These are phyloP conservation scores for Termitomyces sp. DNA, from an alignment of 768 basidiomycete species.

Conservation along the genomic window DNA sequence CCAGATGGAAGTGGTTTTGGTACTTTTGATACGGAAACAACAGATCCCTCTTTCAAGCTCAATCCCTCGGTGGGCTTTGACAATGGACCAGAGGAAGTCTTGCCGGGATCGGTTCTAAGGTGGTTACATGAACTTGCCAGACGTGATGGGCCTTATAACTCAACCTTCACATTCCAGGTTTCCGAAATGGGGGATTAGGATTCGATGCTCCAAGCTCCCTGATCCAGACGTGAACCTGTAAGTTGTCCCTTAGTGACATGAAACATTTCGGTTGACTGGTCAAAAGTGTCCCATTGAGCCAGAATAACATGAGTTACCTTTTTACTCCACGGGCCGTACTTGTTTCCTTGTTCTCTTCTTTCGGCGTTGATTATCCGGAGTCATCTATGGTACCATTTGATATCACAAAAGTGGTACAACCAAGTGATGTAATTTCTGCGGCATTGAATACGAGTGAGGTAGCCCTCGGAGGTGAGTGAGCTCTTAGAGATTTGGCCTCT, in stretches of 20 bases:
- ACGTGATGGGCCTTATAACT: not conserved
- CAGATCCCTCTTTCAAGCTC: conserved; percentile 15
- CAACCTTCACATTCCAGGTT: conserved; percentile 19
- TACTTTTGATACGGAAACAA: conserved; percentile 26
- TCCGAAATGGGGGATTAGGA: conserved; percentile 38
- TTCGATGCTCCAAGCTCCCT: conserved; percentile 31
- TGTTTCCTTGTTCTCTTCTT: conserved; percentile 27
- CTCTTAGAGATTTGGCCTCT: not conserved
- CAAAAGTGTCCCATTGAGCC: conserved; percentile 19
- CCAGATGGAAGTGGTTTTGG: conserved; percentile 35
- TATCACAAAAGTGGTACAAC: conserved; percentile 13
- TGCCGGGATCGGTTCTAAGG: conserved; percentile 27
- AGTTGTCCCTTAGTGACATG: conserved; percentile 2
- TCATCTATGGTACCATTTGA: conserved; percentile 17
- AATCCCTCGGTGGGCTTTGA: not conserved
- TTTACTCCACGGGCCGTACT: conserved; percentile 32
- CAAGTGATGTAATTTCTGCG: conserved; percentile 21
- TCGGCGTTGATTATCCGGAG: conserved; percentile 27
- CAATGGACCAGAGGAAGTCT: conserved; percentile 11
- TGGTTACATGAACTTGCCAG: conserved; percentile 2
- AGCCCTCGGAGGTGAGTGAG: conserved; percentile 21
- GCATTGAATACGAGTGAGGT: conserved; percentile 20
- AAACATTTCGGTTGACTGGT: not conserved
- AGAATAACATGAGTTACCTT: conserved; percentile 27
- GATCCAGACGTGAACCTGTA: conserved; percentile 28